A percentile compares a stretch with the other conserved stretches of the same genome.
Evolutionary conservation across 805 yeast genomes (phyloP).

Genomic region (Crinitomyces ghanaensis): DNA sequence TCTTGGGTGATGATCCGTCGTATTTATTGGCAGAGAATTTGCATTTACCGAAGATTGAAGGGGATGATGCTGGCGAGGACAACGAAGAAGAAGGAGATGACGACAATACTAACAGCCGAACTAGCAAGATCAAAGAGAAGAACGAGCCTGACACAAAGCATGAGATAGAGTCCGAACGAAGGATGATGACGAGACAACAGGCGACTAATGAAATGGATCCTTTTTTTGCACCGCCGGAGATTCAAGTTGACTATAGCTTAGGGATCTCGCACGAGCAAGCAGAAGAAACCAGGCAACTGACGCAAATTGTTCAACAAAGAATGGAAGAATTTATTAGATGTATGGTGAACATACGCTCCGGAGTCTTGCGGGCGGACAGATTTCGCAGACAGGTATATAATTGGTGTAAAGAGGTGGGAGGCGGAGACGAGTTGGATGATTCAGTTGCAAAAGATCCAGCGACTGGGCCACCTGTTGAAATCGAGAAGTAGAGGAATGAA

Average conservation of each 20-base stretch:
- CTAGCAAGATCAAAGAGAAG: slow-evolving; percentile 11
- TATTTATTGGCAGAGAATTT: slow-evolving; percentile 52
- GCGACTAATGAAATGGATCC: slow-evolving; percentile 37
- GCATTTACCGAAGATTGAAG: slow-evolving; percentile 50
- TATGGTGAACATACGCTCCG: slow-evolving; percentile 59
- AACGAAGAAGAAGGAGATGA: slow-evolving; percentile 17
- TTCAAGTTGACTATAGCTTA: slow-evolving; percentile 35
- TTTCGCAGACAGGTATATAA: slow-evolving; percentile 54
- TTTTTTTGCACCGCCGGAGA: slow-evolving; percentile 54
- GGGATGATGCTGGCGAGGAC: slow-evolving; percentile 16
- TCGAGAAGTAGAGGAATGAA: too few relatives aligned
- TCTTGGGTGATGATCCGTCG: slow-evolving; percentile 79
- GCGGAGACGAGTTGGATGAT: slow-evolving; percentile 28
- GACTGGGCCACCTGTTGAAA: too few relatives aligned
- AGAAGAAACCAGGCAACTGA: slow-evolving; percentile 59
- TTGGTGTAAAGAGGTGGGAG: slow-evolving; percentile 85
- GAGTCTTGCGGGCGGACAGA: slow-evolving; percentile 67
- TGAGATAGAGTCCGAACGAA: slow-evolving; percentile 8
- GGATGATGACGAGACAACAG: slow-evolving; percentile 20
- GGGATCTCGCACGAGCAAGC: slow-evolving; percentile 47
- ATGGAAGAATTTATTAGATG: slow-evolving; percentile 80
- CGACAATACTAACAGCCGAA: slow-evolving; percentile 12
- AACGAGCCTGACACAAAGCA: slow-evolving; percentile 7
- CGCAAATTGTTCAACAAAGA: slow-evolving; percentile 70
- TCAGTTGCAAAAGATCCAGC: slow-evolving; percentile 9